Evolutionary conservation across 2,329 filamentous ascomycete species (phyloP).

Genomic region (Botrytis hyacinthi): DNA sequence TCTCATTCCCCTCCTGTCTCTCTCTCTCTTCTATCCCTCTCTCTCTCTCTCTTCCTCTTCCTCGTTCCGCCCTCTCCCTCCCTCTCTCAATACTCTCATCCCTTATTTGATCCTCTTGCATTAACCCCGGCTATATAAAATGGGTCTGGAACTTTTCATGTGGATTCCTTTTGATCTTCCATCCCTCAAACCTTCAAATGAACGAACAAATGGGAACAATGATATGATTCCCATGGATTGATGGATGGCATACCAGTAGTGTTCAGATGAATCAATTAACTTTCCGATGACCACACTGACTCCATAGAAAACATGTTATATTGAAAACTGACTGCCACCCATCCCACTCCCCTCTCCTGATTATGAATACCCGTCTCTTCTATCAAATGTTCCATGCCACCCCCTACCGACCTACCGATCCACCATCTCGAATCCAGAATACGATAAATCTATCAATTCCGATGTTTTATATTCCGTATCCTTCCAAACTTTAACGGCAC

Average conservation of each 20-base stretch:
- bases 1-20: not conserved
- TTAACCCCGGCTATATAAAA: not conserved
- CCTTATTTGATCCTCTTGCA: not conserved
- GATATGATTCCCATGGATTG: not conserved
- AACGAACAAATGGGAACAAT: not conserved
- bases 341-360: not conserved
- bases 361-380: not conserved
- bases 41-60: not conserved
- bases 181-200: not conserved
- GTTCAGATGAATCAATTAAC: not conserved
- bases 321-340: not conserved
- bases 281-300: not conserved
- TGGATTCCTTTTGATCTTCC: conserved; percentile 1
- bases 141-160: not conserved
- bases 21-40: not conserved
- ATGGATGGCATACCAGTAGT: not conserved
- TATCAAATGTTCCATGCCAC: conserved; percentile 4
- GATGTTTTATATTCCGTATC: not conserved
- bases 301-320: conserved; percentile 4
- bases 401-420: not conserved
- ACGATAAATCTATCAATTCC: not conserved
- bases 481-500: not conserved
- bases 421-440: not conserved
- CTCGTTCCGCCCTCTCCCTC: too few relatives aligned
- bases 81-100: not conserved